A percentile compares a stretch with the other conserved stretches of the same genome.
These are phyloP conservation scores for Obba rivulosa DNA, from an alignment of 768 basidiomycete genomes.

Conservation along the genomic window DNA sequence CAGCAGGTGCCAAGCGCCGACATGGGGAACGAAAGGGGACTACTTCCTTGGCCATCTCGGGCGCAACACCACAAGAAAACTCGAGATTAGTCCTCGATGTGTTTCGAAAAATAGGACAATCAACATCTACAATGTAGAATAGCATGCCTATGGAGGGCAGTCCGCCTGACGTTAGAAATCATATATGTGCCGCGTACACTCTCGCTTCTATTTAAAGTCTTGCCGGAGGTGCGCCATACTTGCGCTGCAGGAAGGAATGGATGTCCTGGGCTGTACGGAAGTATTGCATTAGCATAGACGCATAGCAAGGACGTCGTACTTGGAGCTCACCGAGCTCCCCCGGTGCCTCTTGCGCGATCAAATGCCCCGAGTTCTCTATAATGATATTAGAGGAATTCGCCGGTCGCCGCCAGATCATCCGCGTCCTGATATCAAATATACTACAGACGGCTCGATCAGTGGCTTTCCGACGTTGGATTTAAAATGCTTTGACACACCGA, in stretches of 20 bases:
- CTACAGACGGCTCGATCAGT: background rate
- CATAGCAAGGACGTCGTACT: background rate
- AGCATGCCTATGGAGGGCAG: no score
- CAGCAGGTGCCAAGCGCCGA: no score
- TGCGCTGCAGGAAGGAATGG: constrained; percentile 12
- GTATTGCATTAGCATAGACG: background rate
- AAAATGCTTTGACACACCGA: constrained; percentile 20
- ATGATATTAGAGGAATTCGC: constrained; percentile 29
- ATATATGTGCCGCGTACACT: no score
- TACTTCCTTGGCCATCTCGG: no score
- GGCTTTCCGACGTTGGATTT: no score
- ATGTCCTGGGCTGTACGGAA: constrained; percentile 13
- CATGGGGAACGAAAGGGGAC: no score
- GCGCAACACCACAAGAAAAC: no score
- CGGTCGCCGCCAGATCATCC: constrained; percentile 27
- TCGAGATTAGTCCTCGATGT: no score
- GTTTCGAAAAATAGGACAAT: no score
- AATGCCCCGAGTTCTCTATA: constrained; percentile 26
- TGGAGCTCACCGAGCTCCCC: constrained; percentile 19
- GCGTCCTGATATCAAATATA: constrained; percentile 8
- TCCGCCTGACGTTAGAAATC: no score
- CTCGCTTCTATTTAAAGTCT: constrained; percentile 2
- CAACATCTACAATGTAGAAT: no score
- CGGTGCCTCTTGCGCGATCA: constrained; percentile 28
- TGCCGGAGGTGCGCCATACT: constrained; percentile 11